Evolutionary conservation across 768 basidiomycete genomes (phyloP).

Genomic region (Tulasnella sp.): DNA sequence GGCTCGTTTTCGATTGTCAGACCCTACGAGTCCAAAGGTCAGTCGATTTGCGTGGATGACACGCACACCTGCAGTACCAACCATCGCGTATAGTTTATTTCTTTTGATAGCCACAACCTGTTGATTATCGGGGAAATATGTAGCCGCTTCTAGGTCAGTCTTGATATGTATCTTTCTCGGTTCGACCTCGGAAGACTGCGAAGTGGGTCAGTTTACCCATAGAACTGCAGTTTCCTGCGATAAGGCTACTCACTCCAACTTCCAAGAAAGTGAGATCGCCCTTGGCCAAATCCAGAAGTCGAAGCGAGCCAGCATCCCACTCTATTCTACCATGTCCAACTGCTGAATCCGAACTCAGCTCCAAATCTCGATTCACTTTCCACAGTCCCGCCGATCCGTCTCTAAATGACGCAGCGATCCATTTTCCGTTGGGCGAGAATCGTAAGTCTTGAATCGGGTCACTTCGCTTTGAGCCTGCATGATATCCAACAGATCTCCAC

Average conservation of each 20-base stretch:
- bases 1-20: neutral
- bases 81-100: neutral
- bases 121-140: constrained; percentile 50
- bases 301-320: constrained; percentile 64
- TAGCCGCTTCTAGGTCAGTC: constrained; percentile 58
- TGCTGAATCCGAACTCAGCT: constrained; percentile 49
- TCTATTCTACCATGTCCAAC: constrained; percentile 53
- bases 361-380: constrained; percentile 32
- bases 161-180: constrained; percentile 46
- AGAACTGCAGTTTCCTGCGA: neutral
- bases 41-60: too few relatives aligned
- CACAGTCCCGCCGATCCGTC: constrained; percentile 11
- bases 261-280: constrained; percentile 62
- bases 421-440: constrained; percentile 66
- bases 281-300: constrained; percentile 51
- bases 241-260: constrained; percentile 35
- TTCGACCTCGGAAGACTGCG: constrained; percentile 52
- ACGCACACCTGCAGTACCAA: too few relatives aligned
- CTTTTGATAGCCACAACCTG: neutral
- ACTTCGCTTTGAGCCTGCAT: constrained; percentile 47
- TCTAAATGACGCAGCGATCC: constrained; percentile 59
- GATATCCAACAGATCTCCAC: constrained; percentile 38
- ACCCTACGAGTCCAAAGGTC: neutral
- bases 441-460: constrained; percentile 61
- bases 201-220: neutral